Evolutionary conservation across 1,139 yeast genomes (phyloP), one percentile per base, ranked within the genome.

Genomic region (Geotrichum histeridarum): DNA sequence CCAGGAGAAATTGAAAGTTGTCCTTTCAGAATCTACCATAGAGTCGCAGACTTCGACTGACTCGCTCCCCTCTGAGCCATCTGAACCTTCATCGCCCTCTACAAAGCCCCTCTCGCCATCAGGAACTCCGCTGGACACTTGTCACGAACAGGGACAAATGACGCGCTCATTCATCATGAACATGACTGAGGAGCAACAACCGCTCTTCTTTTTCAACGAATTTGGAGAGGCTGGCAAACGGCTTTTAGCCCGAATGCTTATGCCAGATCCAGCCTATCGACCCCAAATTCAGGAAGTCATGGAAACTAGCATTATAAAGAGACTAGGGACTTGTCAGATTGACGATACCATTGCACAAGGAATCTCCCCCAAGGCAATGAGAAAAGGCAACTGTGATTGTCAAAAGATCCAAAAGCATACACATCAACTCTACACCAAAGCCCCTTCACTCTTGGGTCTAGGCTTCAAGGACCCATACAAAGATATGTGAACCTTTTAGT

Each of bases 201-300:
- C 82, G 84, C 54, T 85, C 84, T 67, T 84, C 89, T 54, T 49
- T 50, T 63, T 64, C 51, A 62, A 61, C 45, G 67, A 63, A 11
- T 62, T 63, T 54, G 67, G 67, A 36, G 64, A 63, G 31, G 55
- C 63, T 12, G 64, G 64, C 35, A 63, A 63, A 55, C 58, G 60
- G 48, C 52, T 63, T 18, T 37, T 65, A 27, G 65, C 67, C 2
- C 56, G 58, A n/a, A 83, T 87, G 58, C 73, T 87, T 63, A 93
- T 84, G 63, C 95, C 95, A 1, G 81, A 82, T 53, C 91, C 95
- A 1, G 53, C 50, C 33, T 75, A 93, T 63, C 76, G 96, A 69
- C 85, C 88, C 53, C 84, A 82, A 31, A 87, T 88, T n/a, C 76
- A 77, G 58, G 94, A 87, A 64, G 78, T 87, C 36, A 71, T 87